Base-by-base conservation (phyloP, 176 grass and related monocot species). In the sorghum (Sorghum bicolor) region DNA sequence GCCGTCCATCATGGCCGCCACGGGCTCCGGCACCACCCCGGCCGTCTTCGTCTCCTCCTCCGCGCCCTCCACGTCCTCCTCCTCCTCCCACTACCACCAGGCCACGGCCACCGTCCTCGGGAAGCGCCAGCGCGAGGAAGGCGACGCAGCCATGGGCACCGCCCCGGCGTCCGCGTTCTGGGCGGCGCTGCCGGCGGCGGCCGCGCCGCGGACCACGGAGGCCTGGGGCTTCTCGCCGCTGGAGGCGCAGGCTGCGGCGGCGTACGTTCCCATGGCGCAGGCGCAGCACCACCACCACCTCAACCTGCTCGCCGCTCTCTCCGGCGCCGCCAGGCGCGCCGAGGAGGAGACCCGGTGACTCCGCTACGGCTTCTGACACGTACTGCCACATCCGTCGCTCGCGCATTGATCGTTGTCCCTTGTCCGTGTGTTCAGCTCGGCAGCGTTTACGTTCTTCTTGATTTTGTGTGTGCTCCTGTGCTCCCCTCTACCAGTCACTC, bases 1-100 rank as follows among this genome's bases (percentile, higher is more conserved):
- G 88, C 95, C 95, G 0, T 94, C 95, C 78, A 97, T 97, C 82
- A 58, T 97, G 62, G 95, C 95, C 28, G 95, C 95, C 48, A 97
- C 95, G 44, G 95, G 95, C 8, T 76, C 92, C 16, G 95, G 95
- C 66, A 97, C 90, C 70, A 88, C 84, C 2, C 94, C 94, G 34
- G 91, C 94, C 60, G 65, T 92, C 79, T 97, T 97, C 77, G 88
- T 90, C 25, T 84, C 87, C 58, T 87, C 89, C 70, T 86, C 89
- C 26, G 78, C 81, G 28, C 86, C 91, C 2, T 86, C 91, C 29
- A 79, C 86, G 10, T 77, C 82, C 7, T 77, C 85, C 29, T 63
- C 87, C 11, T 58, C 76, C 68, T 10, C 30, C 13, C 32, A 81
- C 64, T 26, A 72, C 65, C 47, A 81, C 47, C 30, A 81, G n/a